Percentiles rank a stretch among this genome's conserved stretches.
Evolutionary conservation across 2,329 filamentous ascomycete genomes (phyloP).

Genomic region (Fusarium denticulatum): DNA sequence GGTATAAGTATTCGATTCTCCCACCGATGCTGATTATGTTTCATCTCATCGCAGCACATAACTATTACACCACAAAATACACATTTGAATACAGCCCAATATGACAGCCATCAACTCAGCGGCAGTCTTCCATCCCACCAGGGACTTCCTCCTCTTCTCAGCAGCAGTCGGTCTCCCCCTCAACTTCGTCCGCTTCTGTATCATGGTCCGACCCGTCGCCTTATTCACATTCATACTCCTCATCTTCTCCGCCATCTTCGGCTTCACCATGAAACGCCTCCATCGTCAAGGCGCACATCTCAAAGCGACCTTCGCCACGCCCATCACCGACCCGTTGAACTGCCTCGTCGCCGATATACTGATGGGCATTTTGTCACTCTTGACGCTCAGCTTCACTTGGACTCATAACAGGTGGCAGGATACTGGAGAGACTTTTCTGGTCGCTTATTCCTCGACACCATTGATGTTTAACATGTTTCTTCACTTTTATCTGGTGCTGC

Average conservation of each 20-base stretch:
- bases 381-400: neutral
- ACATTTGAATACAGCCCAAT: accelerated
- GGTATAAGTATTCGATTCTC: neutral
- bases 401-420: neutral
- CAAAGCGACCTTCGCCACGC: neutral
- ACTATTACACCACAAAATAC: accelerated
- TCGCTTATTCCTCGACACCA: neutral
- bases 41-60: accelerated
- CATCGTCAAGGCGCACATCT: neutral
- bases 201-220: neutral
- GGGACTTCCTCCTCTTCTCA: neutral
- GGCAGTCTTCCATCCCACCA: neutral
- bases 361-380: neutral
- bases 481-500: neutral
- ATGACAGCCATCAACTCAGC: neutral
- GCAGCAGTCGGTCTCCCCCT: neutral
- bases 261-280: neutral
- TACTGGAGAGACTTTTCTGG: neutral
- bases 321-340: neutral
- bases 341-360: neutral
- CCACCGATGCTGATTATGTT: too few relatives aligned
- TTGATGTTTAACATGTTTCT: constrained; percentile 8
- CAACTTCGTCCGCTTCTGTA: constrained; percentile 1
- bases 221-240: neutral
- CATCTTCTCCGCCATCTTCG: neutral